Evolutionary conservation across 2,329 filamentous ascomycete genomes (phyloP).

Genomic region (Stemphylium vesicarium): DNA sequence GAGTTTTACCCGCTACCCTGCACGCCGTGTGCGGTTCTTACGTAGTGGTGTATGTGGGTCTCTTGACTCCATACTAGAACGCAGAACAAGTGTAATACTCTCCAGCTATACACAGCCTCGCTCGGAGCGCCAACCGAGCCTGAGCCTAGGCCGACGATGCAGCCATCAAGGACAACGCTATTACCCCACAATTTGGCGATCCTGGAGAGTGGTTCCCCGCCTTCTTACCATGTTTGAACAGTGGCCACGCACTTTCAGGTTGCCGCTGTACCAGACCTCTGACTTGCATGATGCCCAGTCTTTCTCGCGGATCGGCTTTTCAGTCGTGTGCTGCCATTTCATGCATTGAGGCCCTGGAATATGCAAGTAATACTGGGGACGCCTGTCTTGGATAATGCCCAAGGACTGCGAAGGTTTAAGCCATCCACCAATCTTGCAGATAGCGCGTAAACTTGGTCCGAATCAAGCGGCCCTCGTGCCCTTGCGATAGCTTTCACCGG

Average conservation of each 20-base stretch:
- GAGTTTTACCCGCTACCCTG: conserved; percentile 28
- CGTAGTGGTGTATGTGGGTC: conserved; percentile 7
- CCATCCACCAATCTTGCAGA: conserved; percentile 18
- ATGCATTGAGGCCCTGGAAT: conserved; percentile 28
- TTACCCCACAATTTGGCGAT: conserved; percentile 50
- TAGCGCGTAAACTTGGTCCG: background rate
- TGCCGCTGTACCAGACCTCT: conserved; percentile 32
- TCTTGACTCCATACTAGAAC: conserved; percentile 17
- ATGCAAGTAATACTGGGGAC: conserved; percentile 29
- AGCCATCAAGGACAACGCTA: conserved; percentile 31
- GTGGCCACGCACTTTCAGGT: conserved; percentile 27
- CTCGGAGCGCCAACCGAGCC: conserved; percentile 29
- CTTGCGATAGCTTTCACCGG: background rate
- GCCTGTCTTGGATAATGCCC: conserved; percentile 22
- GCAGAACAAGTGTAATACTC: conserved; percentile 23
- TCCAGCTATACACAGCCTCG: conserved; percentile 34
- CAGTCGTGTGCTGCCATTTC: conserved; percentile 18
- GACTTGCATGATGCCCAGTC: conserved; percentile 46
- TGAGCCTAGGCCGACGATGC: conserved; percentile 23
- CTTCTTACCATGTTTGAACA: conserved; percentile 43
- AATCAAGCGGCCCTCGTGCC: background rate
- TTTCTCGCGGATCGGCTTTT: conserved; percentile 23
- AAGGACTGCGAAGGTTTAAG: conserved; percentile 18
- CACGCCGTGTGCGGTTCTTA: conserved; percentile 21
- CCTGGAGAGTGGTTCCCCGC: conserved; percentile 40